A percentile compares a stretch with the other conserved stretches of the same genome.
These are phyloP conservation scores for Phytophthora agathidicida DNA, from an alignment of 352 stramenopile genomes.

Conservation along the genomic window DNA sequence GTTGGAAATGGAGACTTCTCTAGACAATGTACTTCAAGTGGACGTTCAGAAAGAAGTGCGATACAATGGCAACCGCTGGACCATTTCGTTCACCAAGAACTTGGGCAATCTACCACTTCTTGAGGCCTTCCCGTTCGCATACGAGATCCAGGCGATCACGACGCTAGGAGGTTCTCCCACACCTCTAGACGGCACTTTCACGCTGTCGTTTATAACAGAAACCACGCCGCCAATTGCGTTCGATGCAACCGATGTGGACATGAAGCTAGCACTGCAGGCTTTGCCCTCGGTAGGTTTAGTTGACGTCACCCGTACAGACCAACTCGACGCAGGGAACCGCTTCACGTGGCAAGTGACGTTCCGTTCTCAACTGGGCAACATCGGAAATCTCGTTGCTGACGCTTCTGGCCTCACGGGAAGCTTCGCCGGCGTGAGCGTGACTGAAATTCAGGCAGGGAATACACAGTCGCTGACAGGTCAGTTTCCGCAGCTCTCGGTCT, in stretches of 20 bases:
- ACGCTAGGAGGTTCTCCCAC: conserved; percentile 93
- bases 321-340: conserved; percentile 83
- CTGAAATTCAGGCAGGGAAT: conserved; percentile 70
- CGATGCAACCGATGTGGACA: conserved; percentile 81
- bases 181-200: conserved; percentile 92
- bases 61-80: conserved; percentile 92
- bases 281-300: conserved; percentile 89
- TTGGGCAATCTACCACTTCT: conserved; percentile 94
- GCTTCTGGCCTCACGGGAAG: conserved; percentile 62
- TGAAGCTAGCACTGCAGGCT: conserved; percentile 91
- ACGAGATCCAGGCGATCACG: conserved; percentile 94
- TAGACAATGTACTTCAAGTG: conserved; percentile 61
- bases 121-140: conserved; percentile 86
- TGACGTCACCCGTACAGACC: conserved; percentile 82
- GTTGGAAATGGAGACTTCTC: conserved; percentile 71
- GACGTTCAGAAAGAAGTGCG: conserved; percentile 75
- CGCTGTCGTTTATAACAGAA: conserved; percentile 82
- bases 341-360: conserved; percentile 95
- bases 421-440: conserved; percentile 53
- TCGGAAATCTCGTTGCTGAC: conserved; percentile 67
- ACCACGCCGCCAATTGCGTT: conserved; percentile 80
- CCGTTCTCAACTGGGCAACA: conserved; percentile 81
- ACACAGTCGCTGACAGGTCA: conserved; percentile 81
- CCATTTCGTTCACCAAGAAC: conserved; percentile 95
- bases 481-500: conserved; percentile 65